A percentile compares a stretch with the other conserved stretches of the same genome.
phyloP scores from a whole-genome alignment of 257 asterid genomes.

The Nicotiana attenuata region DNA sequence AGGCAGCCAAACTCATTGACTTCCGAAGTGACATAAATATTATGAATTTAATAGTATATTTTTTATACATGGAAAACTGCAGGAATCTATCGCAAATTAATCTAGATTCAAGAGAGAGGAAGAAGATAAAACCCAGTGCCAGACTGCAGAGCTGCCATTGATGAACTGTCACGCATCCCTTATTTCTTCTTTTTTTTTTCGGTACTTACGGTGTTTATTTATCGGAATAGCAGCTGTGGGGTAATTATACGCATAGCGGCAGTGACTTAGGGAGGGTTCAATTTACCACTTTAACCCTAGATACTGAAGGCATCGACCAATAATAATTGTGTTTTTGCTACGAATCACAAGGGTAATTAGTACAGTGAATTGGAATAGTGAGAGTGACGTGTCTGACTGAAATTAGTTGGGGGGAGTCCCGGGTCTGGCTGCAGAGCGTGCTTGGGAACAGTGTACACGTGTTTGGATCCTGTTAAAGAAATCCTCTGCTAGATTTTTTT shows the following conservation, averaged over 20 bases:
- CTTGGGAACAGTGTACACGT: conserved; percentile 7
- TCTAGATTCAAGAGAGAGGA: background rate
- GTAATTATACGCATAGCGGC: background rate
- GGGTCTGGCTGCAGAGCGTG: background rate
- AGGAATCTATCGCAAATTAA: background rate
- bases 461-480: conserved; percentile 18
- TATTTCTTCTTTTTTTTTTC: too few relatives aligned
- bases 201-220: background rate
- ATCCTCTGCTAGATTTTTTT: too few relatives aligned
- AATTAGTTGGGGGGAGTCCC: background rate
- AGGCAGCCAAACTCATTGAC: background rate
- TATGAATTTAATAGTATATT: background rate
- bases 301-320: background rate
- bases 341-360: background rate
- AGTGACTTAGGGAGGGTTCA: background rate
- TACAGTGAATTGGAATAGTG: background rate
- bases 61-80: background rate
- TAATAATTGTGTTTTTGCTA: background rate
- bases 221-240: background rate
- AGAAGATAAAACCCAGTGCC: background rate
- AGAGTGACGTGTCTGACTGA: background rate
- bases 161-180: background rate
- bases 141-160: conserved; percentile 1
- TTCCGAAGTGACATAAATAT: background rate
- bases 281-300: background rate